A percentile compares a stretch with the other conserved stretches of the same genome.
Evolutionary conservation across 441 rosid species (phyloP).

Genomic region (Melastoma candidum): DNA sequence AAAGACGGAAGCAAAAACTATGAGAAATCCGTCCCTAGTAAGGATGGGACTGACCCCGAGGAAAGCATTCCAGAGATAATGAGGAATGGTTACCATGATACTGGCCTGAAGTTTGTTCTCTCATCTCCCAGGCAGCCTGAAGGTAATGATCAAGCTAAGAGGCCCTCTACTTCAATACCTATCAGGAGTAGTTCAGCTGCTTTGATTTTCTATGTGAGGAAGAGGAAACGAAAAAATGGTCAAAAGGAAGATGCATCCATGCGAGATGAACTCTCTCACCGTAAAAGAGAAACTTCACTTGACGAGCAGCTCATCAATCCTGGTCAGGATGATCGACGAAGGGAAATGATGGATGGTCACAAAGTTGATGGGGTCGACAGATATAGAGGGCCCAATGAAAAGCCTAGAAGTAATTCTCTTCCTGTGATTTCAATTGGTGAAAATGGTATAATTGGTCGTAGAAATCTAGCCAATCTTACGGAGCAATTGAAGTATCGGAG

Average conservation of each 20-base stretch:
- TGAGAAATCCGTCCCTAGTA: no score
- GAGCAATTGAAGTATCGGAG: constrained; percentile 32
- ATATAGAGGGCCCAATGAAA: constrained; percentile 23
- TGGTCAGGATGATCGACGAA: constrained; percentile 29
- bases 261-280: constrained; percentile 17
- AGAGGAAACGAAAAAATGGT: constrained; percentile 24
- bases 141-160: constrained; percentile 37
- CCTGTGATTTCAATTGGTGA: no score
- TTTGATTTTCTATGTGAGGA: constrained; percentile 32
- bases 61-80: no score
- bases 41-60: no score
- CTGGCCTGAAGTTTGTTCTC: constrained; percentile 27
- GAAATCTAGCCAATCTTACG: no score
- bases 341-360: constrained; percentile 27
- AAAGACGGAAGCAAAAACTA: constrained; percentile 14
- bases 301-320: constrained; percentile 21
- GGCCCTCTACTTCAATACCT: constrained; percentile 32
- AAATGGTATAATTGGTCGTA: no score
- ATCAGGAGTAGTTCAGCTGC: constrained; percentile 27
- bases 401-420: constrained; percentile 17
- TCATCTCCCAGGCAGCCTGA: constrained; percentile 26
- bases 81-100: constrained; percentile 16
- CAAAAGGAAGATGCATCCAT: constrained; percentile 23
- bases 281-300: constrained; percentile 25
- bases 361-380: constrained; percentile 30